Conservation (phyloP, 768 basidiomycete species). For the Scleroderma bovista region DNA sequence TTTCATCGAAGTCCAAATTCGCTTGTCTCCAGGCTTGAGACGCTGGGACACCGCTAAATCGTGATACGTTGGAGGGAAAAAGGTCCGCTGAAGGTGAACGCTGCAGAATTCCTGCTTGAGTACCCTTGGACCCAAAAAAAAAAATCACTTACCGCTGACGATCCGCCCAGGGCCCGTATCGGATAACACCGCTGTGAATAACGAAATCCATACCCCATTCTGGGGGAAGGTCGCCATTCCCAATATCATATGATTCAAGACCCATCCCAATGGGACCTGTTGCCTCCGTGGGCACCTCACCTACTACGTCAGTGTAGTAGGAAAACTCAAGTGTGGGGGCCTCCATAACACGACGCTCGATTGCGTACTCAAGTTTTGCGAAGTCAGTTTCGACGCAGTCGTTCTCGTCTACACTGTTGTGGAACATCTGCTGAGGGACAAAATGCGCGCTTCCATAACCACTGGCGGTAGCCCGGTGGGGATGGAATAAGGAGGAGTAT, state of each 20-base stretch:
- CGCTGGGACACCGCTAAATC: constrained; percentile 49
- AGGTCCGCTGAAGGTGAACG: constrained; percentile 68
- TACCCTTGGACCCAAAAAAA: not conserved
- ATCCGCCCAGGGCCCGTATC: constrained; percentile 97
- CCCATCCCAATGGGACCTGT: constrained; percentile 25
- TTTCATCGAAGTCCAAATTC: constrained; percentile 79
- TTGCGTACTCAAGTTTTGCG: constrained; percentile 72
- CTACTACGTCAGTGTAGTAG: constrained; percentile 85
- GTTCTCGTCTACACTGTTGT: constrained; percentile 43
- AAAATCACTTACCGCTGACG: constrained; percentile 62
- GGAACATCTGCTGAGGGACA: constrained; percentile 5
- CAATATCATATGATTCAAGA: constrained; percentile 58
- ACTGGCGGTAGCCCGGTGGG: constrained; percentile 2
- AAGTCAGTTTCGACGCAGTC: constrained; percentile 54
- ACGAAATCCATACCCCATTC: constrained; percentile 92
- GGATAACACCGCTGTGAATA: constrained; percentile 66
- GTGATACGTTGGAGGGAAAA: constrained; percentile 80
- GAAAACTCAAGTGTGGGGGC: constrained; percentile 70
- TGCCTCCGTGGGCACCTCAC: constrained; percentile 52
- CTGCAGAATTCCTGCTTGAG: constrained; percentile 31
- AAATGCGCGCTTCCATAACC: constrained; percentile 1
- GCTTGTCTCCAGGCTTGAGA: constrained; percentile 70
- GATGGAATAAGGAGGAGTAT: constrained; percentile 31
- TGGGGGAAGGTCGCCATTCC: constrained; percentile 82
- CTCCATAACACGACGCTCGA: constrained; percentile 79